These are phyloP conservation scores for Rhytidiadelphus loreus DNA, from an alignment of 225 moss, liverwort and hornwort species.

Conservation along the genomic window DNA sequence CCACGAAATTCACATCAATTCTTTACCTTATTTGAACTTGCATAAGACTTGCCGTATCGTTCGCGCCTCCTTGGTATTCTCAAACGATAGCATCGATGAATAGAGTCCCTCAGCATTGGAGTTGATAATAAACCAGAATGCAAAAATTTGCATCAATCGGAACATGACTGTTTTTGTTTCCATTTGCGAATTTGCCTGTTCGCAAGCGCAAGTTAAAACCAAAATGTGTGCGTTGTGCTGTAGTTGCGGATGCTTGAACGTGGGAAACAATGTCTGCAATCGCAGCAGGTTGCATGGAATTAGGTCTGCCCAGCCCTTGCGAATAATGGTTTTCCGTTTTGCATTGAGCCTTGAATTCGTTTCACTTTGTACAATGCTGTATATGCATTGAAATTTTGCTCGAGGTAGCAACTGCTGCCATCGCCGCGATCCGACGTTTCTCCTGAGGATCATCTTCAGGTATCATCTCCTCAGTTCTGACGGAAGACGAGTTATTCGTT, in stretches of 20 bases:
- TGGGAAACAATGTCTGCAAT: background rate
- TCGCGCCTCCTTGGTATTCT: background rate
- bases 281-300: background rate
- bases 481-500: background rate
- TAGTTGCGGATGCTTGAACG: background rate
- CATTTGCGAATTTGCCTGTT: background rate
- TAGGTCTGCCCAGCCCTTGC: background rate
- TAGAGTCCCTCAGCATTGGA: background rate
- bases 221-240: background rate
- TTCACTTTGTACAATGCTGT: background rate
- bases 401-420: background rate
- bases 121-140: background rate
- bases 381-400: background rate
- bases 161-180: background rate
- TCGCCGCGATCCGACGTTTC: background rate
- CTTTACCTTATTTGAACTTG: background rate
- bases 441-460: background rate
- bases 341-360: background rate
- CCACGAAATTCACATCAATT: background rate
- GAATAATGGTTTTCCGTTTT: background rate
- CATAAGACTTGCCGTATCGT: too few species aligned
- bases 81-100: background rate
- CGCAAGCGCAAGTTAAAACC: background rate
- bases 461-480: background rate
- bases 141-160: background rate